phyloP scores from a whole-genome alignment of 2,329 filamentous ascomycete genomes.

The Davidsoniella virescens region DNA sequence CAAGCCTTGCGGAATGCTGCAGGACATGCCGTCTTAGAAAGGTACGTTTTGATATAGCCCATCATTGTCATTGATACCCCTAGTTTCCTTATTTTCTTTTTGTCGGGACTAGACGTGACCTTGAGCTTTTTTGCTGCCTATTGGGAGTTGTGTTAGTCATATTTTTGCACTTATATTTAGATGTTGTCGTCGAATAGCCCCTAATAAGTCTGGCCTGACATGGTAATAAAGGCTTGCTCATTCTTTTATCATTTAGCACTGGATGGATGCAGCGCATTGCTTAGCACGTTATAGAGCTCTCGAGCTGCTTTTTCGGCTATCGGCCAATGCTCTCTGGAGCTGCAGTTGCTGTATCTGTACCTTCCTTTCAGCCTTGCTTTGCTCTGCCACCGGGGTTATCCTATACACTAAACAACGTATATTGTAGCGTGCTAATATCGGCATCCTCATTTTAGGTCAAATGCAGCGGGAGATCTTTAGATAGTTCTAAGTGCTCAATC shows the following conservation, averaged over 20 bases:
- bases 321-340: no score
- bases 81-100: background rate
- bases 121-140: background rate
- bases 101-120: background rate
- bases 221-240: no score
- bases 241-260: no score
- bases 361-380: no score
- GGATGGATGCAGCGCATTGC: no score
- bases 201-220: no score
- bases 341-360: no score
- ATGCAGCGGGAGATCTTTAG: constrained; percentile 23
- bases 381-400: no score
- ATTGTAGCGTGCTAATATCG: constrained; percentile 6
- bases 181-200: background rate
- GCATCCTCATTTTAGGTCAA: constrained; percentile 22
- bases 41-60: constrained; percentile 16
- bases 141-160: background rate
- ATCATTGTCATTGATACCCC: background rate
- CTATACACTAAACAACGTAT: background rate
- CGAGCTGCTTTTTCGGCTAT: no score
- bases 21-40: constrained; percentile 25
- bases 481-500: constrained; percentile 22
- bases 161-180: background rate
- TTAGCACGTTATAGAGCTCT: no score
- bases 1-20: constrained; percentile 20